A percentile compares a stretch with the other conserved stretches of the same genome.
These are phyloP conservation scores for Penicillium sp. DNA, from an alignment of 2,329 filamentous ascomycete species.

Conservation along the genomic window DNA sequence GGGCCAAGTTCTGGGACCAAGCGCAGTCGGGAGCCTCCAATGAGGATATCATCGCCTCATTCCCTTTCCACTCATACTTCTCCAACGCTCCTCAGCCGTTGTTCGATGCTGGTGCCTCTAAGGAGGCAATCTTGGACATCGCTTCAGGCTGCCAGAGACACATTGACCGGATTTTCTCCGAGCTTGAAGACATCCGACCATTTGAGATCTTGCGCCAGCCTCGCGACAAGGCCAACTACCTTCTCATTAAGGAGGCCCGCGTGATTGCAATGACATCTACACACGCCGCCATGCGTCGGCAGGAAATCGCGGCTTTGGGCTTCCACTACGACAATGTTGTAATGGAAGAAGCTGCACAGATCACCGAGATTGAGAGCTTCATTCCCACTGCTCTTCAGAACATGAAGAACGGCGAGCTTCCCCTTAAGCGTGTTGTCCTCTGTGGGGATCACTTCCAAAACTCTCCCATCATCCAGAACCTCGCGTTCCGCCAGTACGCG, in stretches of 20 bases:
- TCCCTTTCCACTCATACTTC: constrained; percentile 88
- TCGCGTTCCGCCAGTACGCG: constrained; percentile 89
- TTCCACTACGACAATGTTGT: constrained; percentile 97
- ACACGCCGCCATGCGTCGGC: constrained; percentile 87
- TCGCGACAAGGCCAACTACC: constrained; percentile 91
- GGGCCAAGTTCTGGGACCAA: constrained; percentile 75
- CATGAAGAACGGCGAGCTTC: constrained; percentile 65
- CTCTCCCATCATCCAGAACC: constrained; percentile 88
- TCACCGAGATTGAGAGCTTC: constrained; percentile 96
- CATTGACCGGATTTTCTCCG: constrained; percentile 82
- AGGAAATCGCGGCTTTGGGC: constrained; percentile 84
- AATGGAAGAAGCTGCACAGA: constrained; percentile 97
- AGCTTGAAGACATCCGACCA: constrained; percentile 86
- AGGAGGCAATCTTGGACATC: constrained; percentile 67
- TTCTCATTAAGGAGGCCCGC: constrained; percentile 90
- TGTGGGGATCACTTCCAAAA: constrained; percentile 97
- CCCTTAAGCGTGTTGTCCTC: constrained; percentile 80
- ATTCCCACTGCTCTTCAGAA: constrained; percentile 91
- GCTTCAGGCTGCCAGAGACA: constrained; percentile 82
- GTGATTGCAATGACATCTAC: constrained; percentile 99
- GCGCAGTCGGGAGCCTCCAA: constrained; percentile 53
- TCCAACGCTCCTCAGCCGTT: constrained; percentile 79
- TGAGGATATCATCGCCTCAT: constrained; percentile 64
- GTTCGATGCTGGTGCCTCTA: constrained; percentile 63
- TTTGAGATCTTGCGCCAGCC: constrained; percentile 90